These are phyloP conservation scores for Fragaria ananassa DNA, from an alignment of 306 rosid species.

Conservation along the genomic window DNA sequence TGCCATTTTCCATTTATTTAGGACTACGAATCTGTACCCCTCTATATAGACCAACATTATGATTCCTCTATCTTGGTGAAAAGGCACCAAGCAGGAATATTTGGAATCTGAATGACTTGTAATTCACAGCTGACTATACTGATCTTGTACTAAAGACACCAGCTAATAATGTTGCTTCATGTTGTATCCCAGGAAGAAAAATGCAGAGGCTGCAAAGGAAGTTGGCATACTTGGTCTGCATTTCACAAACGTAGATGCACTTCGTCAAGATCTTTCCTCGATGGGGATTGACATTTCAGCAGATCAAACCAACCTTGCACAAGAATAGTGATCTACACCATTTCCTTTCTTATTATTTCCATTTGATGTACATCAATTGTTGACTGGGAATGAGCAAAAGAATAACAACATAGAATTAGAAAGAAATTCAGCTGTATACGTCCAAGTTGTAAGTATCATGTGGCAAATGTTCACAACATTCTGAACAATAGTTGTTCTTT, in stretches of 20 bases:
- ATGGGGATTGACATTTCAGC: slow-evolving; percentile 53
- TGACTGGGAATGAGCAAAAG: not conserved
- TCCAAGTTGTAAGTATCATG: not conserved
- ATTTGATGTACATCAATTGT: not conserved
- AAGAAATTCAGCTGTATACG: not conserved
- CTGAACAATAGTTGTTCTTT: too few relatives aligned
- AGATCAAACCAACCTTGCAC: slow-evolving; percentile 13
- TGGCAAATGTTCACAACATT: not conserved
- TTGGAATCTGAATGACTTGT: not conserved
- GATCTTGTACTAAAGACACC: not conserved
- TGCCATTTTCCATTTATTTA: not conserved
- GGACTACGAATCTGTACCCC: not conserved
- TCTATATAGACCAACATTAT: not conserved
- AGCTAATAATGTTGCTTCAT: not conserved
- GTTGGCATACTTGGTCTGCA: slow-evolving; percentile 71
- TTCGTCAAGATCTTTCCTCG: slow-evolving; percentile 51
- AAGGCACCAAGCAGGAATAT: not conserved
- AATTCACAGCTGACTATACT: not conserved
- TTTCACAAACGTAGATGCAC: slow-evolving; percentile 52
- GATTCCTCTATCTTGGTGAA: not conserved
- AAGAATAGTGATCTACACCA: slow-evolving; percentile 2
- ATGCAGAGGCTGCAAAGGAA: slow-evolving; percentile 77
- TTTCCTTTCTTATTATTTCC: not conserved
- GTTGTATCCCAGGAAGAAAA: slow-evolving; percentile 37
- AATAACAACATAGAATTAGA: not conserved